A percentile compares a stretch with the other conserved stretches of the same genome.
phyloP scores from a whole-genome alignment of 2,329 filamentous ascomycete species.

The Annulohypoxylon truncatum region DNA sequence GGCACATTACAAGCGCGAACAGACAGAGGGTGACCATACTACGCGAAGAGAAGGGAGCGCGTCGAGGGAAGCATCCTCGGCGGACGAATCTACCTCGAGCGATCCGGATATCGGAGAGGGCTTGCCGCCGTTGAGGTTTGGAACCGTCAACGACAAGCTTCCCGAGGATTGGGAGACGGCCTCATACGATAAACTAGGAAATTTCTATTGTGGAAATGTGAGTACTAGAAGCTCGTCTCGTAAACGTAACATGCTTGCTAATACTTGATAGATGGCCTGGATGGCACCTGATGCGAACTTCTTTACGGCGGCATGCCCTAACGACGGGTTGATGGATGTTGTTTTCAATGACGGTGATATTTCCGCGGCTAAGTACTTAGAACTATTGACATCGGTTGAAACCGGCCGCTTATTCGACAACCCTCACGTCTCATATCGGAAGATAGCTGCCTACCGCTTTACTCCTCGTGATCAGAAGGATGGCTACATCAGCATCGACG shows the following conservation, averaged over 20 bases:
- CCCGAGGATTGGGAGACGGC: conserved; percentile 81
- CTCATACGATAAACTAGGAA: conserved; percentile 82
- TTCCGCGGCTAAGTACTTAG: conserved; percentile 71
- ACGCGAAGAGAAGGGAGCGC: conserved; percentile 48
- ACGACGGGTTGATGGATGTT: conserved; percentile 88
- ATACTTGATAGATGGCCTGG: conserved; percentile 76
- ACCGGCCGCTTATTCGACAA: conserved; percentile 83
- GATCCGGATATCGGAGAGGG: conserved; percentile 57
- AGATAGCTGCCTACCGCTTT: conserved; percentile 88
- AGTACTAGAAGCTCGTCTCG: conserved; percentile 48
- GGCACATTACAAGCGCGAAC: conserved; percentile 72
- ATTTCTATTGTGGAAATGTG: conserved; percentile 92
- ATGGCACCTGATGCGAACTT: conserved; percentile 91
- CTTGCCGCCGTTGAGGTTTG: conserved; percentile 80
- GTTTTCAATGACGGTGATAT: conserved; percentile 84
- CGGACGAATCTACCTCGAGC: conserved; percentile 40
- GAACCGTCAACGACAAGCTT: conserved; percentile 80
- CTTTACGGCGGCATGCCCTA: conserved; percentile 83
- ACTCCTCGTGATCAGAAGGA: conserved; percentile 76
- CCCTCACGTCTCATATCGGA: conserved; percentile 81
- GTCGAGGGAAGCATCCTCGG: conserved; percentile 24
- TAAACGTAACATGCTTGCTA: conserved; percentile 17
- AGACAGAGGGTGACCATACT: conserved; percentile 9
- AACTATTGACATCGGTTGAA: conserved; percentile 78
- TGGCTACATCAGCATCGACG: conserved; percentile 94